Evolutionary conservation across 2,329 filamentous ascomycete species (phyloP), one percentile per base, ranked within the genome.

Genomic region (Xylaria sp.): DNA sequence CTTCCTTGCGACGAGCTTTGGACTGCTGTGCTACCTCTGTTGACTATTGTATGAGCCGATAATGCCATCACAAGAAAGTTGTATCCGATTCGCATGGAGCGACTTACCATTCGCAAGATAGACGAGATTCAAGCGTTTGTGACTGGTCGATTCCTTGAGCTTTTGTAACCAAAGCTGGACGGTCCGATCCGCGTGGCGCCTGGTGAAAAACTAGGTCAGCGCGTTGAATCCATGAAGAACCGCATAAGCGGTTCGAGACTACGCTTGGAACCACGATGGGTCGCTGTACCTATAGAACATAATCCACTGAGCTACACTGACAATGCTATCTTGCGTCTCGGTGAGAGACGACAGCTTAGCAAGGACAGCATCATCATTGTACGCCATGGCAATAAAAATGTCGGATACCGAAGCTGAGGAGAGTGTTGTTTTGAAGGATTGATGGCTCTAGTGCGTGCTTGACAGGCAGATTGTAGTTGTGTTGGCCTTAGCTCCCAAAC

Each of bases 261-360:
- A 59, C 39, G 54, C 16, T 10, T 10, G 23, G 30, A 18, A 46
- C 39, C 51, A 54, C 58, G 55, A 62, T 42, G 60, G 53, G 61
- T 60, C 59, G 54, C 65, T 74, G 63, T 86, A 96, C 92, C 92
- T 89, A 77, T 99, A 93, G 74, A 99, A 99, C 89, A 99, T 95
- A 63, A 99, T 94, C 95, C 95, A 99, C 86, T 97, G 93, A 59
- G 94, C 92, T 63, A 96, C 92, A 42, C 91, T 93, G 62, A 96
- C 85, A 71, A 99, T 97, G 76, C 92, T 95, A 73, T 99, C 94
- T 74, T 99, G 93, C 9, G 92, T 96, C 77, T 99, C 95, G 76
- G 96, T 97, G 63, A 99, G 84, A 48, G 92, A 91, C 37, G 92
- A 95, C 57, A 99, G 87, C 79, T 97, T 97, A 57, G 93, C 91